These are phyloP conservation scores for Thelonectria rubi DNA, from an alignment of 2,329 filamentous ascomycete species.

Conservation along the genomic window DNA sequence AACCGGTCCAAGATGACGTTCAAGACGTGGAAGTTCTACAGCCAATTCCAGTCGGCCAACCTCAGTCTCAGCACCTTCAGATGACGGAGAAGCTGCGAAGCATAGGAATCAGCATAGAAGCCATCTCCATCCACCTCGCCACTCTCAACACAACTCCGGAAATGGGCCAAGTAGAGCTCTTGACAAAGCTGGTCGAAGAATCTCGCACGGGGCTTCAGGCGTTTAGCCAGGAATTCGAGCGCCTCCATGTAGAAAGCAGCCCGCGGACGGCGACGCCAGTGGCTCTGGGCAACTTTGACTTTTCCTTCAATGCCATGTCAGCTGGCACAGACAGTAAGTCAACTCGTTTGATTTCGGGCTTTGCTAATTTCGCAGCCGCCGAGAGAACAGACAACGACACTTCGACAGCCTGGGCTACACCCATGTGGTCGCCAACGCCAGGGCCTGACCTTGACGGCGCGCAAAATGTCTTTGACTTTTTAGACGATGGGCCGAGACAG, in stretches of 20 bases:
- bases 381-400: neutral
- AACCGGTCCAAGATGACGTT: neutral
- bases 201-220: constrained; percentile 5
- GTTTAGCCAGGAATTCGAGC: constrained; percentile 11
- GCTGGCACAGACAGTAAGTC: neutral
- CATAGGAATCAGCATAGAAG: constrained; percentile 7
- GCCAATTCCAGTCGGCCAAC: neutral
- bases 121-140: constrained; percentile 15
- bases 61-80: neutral
- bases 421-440: neutral
- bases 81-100: constrained; percentile 13
- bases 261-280: no score
- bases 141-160: neutral
- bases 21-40: neutral
- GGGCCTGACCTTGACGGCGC: neutral
- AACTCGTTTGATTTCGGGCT: neutral
- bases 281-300: no score
- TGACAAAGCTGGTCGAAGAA: constrained; percentile 4
- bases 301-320: no score
- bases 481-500: neutral
- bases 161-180: neutral
- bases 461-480: constrained; percentile 1
- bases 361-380: no score
- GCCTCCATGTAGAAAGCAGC: neutral
- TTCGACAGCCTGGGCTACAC: neutral